Evolutionary conservation across 2,329 filamentous ascomycete genomes (phyloP).

Genomic region (Rutstroemia sp.): DNA sequence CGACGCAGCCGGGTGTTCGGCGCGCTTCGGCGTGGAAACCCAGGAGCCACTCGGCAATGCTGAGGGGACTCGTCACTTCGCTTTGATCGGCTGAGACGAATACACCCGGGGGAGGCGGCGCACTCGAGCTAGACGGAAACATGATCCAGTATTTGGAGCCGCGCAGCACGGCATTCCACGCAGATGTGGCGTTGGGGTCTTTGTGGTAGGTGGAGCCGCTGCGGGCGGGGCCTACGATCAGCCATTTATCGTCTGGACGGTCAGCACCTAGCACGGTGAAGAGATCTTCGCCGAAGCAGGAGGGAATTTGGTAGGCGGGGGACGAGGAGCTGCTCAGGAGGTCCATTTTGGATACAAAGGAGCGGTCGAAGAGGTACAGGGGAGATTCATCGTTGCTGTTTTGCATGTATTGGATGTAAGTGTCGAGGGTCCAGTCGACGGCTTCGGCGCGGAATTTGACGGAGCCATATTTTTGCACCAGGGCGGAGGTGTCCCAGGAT

Average conservation of each 20-base stretch:
- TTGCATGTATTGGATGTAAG: conserved; percentile 75
- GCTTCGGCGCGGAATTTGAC: conserved; percentile 81
- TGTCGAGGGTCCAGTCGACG: conserved; percentile 83
- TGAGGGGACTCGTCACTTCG: conserved; percentile 88
- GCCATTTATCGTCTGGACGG: conserved; percentile 83
- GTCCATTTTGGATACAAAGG: conserved; percentile 79
- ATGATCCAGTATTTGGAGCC: conserved; percentile 98
- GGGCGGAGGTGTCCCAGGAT: conserved; percentile 63
- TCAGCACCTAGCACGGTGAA: conserved; percentile 72
- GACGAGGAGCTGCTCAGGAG: conserved; percentile 49
- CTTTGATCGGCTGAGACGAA: conserved; percentile 84
- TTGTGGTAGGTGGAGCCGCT: conserved; percentile 96
- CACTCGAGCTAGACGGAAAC: conserved; percentile 63
- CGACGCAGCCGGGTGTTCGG: conserved; percentile 65
- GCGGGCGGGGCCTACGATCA: conserved; percentile 80
- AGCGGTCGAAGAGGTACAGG: conserved; percentile 83
- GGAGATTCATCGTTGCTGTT: conserved; percentile 79
- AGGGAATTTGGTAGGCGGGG: conserved; percentile 64
- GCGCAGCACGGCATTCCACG: conserved; percentile 89
- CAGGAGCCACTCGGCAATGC: conserved; percentile 94
- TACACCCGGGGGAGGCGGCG: conserved; percentile 65
- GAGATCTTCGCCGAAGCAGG: conserved; percentile 79
- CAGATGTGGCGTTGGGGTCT: conserved; percentile 63
- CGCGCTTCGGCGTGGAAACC: conserved; percentile 83
- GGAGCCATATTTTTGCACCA: conserved; percentile 57